phyloP scores from a whole-genome alignment of 495 filamentous ascomycete species.

The Aspergillus panamensis region DNA sequence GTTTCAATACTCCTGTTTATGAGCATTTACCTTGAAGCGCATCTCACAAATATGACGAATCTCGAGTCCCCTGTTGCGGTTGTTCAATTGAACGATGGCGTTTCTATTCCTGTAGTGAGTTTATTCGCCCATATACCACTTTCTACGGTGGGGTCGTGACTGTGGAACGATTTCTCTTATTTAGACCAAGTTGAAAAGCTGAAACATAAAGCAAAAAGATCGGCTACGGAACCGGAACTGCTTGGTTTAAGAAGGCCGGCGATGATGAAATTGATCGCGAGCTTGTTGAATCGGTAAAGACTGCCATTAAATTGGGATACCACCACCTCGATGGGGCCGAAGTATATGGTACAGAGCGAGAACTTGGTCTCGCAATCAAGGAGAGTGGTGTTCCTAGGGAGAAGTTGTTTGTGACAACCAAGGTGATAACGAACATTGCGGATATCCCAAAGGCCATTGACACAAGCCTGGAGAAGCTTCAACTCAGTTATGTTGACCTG shows the following conservation, averaged over 20 bases:
- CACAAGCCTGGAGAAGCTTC: conserved; percentile 67
- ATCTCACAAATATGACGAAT: neutral
- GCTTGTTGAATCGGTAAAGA: conserved; percentile 58
- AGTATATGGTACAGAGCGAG: conserved; percentile 75
- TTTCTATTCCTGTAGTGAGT: conserved; percentile 67
- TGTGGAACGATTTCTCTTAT: neutral
- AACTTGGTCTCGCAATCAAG: conserved; percentile 71
- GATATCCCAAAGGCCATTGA: conserved; percentile 66
- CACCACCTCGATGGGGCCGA: conserved; percentile 78
- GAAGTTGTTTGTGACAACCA: conserved; percentile 75
- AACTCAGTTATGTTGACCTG: conserved; percentile 78
- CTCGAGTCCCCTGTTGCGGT: conserved; percentile 35
- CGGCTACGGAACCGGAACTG: conserved; percentile 68
- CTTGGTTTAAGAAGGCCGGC: conserved; percentile 52
- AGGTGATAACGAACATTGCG: conserved; percentile 55
- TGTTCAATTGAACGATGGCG: conserved; percentile 68
- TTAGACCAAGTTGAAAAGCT: conserved; percentile 9
- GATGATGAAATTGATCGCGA: conserved; percentile 34
- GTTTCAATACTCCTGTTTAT: too few relatives aligned
- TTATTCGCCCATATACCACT: neutral
- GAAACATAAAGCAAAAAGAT: conserved; percentile 43
- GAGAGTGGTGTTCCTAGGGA: conserved; percentile 61
- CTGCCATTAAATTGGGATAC: conserved; percentile 68
- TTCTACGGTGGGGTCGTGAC: too few relatives aligned
- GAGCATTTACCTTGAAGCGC: too few relatives aligned